A percentile compares a stretch with the other conserved stretches of the same genome.
Evolutionary conservation across 345 rosid species (phyloP).

Genomic region (Eucalyptus grandis): DNA sequence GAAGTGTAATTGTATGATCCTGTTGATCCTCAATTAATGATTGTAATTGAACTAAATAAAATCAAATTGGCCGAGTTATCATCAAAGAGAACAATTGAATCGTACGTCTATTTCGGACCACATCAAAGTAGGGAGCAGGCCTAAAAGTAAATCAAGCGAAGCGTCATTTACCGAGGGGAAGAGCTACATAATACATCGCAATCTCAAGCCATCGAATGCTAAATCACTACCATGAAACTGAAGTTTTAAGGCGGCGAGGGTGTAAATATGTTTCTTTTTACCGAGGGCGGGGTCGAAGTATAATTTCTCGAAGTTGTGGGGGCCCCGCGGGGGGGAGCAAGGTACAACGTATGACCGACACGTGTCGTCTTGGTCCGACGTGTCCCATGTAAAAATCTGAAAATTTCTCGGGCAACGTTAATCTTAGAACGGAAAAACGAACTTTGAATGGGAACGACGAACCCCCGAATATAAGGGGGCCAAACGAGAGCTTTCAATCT

Average conservation of each 20-base stretch:
- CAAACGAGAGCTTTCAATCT: not conserved
- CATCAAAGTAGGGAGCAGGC: not conserved
- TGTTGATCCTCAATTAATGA: fast-evolving
- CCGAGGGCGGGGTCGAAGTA: not conserved
- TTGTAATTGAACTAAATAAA: not conserved
- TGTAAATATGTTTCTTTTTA: not conserved
- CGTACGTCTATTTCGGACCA: not conserved
- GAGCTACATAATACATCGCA: not conserved
- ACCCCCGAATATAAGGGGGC: not conserved
- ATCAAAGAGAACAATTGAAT: not conserved
- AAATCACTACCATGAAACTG: not conserved
- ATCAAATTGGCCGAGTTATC: fast-evolving
- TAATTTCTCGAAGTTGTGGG: not conserved
- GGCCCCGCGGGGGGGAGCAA: not conserved
- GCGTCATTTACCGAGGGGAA: not conserved
- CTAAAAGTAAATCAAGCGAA: not conserved
- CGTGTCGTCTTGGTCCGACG: not conserved
- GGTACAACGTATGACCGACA: not conserved
- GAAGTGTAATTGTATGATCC: fast-evolving
- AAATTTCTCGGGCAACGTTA: not conserved
- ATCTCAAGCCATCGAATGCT: not conserved
- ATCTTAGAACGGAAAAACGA: not conserved
- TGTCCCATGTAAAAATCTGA: not conserved
- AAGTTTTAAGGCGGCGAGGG: not conserved
- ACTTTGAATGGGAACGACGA: not conserved